Percentiles rank a stretch among this genome's conserved stretches.
Conservation (phyloP, 2,329 filamentous ascomycete species). For the Colletotrichum orbiculare region DNA sequence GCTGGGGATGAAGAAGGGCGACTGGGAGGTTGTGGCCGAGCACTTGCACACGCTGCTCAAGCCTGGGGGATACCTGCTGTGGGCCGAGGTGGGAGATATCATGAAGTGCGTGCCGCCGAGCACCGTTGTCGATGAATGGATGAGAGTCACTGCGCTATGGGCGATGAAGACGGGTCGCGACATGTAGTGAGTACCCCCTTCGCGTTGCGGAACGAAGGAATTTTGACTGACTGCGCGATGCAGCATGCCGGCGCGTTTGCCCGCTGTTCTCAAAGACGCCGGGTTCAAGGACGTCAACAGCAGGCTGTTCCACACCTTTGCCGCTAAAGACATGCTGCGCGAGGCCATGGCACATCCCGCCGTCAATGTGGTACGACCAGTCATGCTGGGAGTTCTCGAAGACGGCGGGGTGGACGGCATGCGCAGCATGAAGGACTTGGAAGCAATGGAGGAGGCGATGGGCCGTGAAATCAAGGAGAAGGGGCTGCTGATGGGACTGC, state of each 20-base stretch:
- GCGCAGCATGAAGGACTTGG: not conserved
- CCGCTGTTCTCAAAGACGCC: not conserved
- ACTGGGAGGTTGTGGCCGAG: constrained; percentile 30
- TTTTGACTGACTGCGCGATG: not conserved
- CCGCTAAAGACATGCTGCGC: constrained; percentile 8
- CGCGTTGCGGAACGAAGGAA: not conserved
- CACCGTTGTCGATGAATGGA: constrained; percentile 24
- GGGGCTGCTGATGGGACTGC: not conserved
- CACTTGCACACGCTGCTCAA: constrained; percentile 30
- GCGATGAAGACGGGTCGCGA: not conserved
- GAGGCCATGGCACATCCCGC: constrained; percentile 11
- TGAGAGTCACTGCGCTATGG: not conserved
- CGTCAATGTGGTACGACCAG: not conserved
- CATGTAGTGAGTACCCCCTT: not conserved
- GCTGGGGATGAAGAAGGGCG: constrained; percentile 30
- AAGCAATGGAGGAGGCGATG: constrained; percentile 9
- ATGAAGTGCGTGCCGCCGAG: constrained; percentile 19
- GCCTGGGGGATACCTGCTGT: constrained; percentile 37
- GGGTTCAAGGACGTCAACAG: constrained; percentile 12
- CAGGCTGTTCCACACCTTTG: constrained; percentile 17
- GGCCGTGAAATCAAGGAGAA: not conserved
- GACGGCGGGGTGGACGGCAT: constrained; percentile 2
- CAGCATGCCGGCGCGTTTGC: constrained; percentile 16
- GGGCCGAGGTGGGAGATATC: constrained; percentile 32
- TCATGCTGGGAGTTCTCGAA: constrained; percentile 3